These are phyloP conservation scores for Hypoxylon intermedium DNA, from an alignment of 495 filamentous ascomycete species.

Conservation along the genomic window DNA sequence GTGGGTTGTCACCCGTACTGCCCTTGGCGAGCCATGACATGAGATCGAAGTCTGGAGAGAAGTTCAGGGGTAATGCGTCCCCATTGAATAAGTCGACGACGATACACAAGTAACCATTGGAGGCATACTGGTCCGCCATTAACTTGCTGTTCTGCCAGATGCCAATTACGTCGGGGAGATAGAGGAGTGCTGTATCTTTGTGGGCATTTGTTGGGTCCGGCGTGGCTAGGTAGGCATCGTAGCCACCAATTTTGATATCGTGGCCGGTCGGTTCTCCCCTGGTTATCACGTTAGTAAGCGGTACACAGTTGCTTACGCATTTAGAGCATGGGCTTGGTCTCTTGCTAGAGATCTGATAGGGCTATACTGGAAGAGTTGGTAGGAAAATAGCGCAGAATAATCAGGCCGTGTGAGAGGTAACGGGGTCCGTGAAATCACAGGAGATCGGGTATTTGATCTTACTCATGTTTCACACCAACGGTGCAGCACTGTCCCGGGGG, in stretches of 20 bases:
- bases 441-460: slow-evolving; percentile 18
- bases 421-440: background rate
- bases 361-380: too few relatives aligned
- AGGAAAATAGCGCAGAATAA: background rate
- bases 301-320: too few relatives aligned
- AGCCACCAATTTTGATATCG: slow-evolving; percentile 50
- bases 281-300: slow-evolving; percentile 1
- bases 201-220: slow-evolving; percentile 51
- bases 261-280: slow-evolving; percentile 50
- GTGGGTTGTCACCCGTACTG: slow-evolving; percentile 57
- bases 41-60: slow-evolving; percentile 63
- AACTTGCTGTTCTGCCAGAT: slow-evolving; percentile 78
- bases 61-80: slow-evolving; percentile 66
- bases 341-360: too few relatives aligned
- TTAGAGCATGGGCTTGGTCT: too few relatives aligned
- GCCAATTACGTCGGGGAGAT: slow-evolving; percentile 70
- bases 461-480: slow-evolving; percentile 54
- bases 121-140: slow-evolving; percentile 80
- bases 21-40: slow-evolving; percentile 62
- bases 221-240: slow-evolving; percentile 55
- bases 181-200: slow-evolving; percentile 59
- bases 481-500: slow-evolving; percentile 63
- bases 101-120: slow-evolving; percentile 77
- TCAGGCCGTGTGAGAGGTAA: too few relatives aligned
- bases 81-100: slow-evolving; percentile 80